Evolutionary conservation across 1,284 basidiomycete genomes (phyloP).

Genomic region (Mycena sp.): DNA sequence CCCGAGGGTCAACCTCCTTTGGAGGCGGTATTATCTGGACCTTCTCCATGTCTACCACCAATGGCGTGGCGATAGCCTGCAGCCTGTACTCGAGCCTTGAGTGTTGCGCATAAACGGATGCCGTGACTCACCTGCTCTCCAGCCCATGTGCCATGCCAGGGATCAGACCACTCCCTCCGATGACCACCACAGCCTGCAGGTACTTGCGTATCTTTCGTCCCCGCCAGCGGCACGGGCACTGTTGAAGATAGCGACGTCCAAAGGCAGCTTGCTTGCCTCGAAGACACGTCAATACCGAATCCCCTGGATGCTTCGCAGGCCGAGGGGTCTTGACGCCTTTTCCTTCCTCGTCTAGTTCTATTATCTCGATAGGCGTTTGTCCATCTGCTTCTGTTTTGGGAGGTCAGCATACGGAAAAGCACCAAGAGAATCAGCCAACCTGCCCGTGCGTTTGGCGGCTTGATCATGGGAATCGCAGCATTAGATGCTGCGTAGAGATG

Average conservation of each 20-base stretch:
- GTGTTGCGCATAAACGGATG: not conserved
- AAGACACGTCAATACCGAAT: constrained; percentile 76
- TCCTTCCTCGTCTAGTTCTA: constrained; percentile 62
- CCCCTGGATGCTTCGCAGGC: constrained; percentile 45
- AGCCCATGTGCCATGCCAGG: constrained; percentile 82
- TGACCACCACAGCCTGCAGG: constrained; percentile 87
- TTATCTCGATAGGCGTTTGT: constrained; percentile 54
- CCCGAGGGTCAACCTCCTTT: constrained; percentile 90
- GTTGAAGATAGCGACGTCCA: constrained; percentile 96
- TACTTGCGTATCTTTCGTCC: constrained; percentile 94
- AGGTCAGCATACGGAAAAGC: too few relatives aligned
- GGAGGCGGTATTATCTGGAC: constrained; percentile 92
- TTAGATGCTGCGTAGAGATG: constrained; percentile 85
- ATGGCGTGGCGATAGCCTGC: constrained; percentile 86
- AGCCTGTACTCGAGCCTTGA: constrained; percentile 55
- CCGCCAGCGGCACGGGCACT: constrained; percentile 86
- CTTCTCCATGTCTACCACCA: constrained; percentile 83
- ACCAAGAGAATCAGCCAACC: too few relatives aligned
- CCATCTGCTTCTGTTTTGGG: constrained; percentile 41
- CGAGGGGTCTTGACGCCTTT: constrained; percentile 45
- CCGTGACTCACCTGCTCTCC: constrained; percentile 71
- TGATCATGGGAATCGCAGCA: constrained; percentile 44
- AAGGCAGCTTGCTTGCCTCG: constrained; percentile 90
- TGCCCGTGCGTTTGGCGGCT: constrained; percentile 1
- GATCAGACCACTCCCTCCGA: constrained; percentile 83